Base-by-base conservation (phyloP, 2,329 filamentous ascomycete species). In the Pleurostoma richardsiae region DNA sequence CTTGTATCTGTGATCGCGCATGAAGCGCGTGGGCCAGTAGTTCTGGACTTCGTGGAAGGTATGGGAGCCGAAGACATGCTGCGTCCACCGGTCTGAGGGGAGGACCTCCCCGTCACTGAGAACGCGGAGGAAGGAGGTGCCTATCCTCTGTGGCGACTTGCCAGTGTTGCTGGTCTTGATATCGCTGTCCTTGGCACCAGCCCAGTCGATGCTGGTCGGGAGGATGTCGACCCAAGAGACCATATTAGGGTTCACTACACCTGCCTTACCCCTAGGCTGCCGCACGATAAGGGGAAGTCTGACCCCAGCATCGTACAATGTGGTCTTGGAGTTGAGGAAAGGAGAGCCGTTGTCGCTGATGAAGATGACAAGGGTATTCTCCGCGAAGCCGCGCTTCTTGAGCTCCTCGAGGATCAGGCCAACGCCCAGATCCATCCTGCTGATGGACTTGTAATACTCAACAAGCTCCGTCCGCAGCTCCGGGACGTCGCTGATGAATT, bases 311-410 rank as follows among this genome's bases (percentile, higher is more conserved):
- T 76, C 72, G 52, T 70, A 77, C 0, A 77, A 58, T 0, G 71
- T 75, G 1, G 72, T 76, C 53, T 75, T 75, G 7, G 73, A 74
- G 54, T 77, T 76, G 50, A 76, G 54, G 49, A 77, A 76, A 0
- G 72, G 72, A 1, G 71, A 62, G 0, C 73, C 72, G 38, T 76
- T 76, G 46, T 77, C 72, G 48, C 69, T 74, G 4, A 71, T 51
- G 45, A 77, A 74, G 4, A 76, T 52, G 4, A 76, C 66, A 8
- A 76, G 50, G 0, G 72, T 76, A 30, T 60, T 49, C 2, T 68
- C 54, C 1, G 49, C 54, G 1, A 71, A 46, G 0, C 66, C 66
- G 3, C 51, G 46, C 3, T 52, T 43, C 26, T 63, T 46, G 0
- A 76, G 56, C 8, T 56, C 61, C 4, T 64, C 51, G 4, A 74